Evolutionary conservation across 2,329 filamentous ascomycete genomes (phyloP).

Genomic region (Orbilia brochopaga): DNA sequence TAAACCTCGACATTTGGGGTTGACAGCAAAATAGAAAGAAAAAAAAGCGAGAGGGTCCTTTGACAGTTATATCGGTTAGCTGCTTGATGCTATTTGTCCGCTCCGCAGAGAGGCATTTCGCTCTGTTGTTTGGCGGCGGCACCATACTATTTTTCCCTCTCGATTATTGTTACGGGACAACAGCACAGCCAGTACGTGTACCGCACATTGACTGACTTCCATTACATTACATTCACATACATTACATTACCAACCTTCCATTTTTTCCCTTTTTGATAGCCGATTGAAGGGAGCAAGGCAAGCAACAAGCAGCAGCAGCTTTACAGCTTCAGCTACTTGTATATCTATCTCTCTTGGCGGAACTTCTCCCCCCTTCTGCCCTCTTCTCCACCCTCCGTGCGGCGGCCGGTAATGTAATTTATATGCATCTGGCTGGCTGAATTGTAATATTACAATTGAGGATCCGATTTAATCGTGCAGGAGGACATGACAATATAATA

Average conservation of each 20-base stretch:
- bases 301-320: no score
- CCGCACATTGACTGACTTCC: no score
- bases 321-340: background rate
- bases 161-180: constrained; percentile 8
- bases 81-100: constrained; percentile 18
- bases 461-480: no score
- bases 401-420: constrained; percentile 7
- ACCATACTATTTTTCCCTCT: constrained; percentile 6
- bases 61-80: constrained; percentile 4
- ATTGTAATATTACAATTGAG: constrained; percentile 1
- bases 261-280: constrained; percentile 4
- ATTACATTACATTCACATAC: background rate
- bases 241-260: background rate
- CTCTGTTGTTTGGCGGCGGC: background rate
- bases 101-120: constrained; percentile 44
- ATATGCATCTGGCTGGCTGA: constrained; percentile 8
- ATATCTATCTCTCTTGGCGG: background rate
- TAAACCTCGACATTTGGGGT: constrained; percentile 36
- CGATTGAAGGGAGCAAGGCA: no score
- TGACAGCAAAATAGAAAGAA: background rate
- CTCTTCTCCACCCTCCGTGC: no score
- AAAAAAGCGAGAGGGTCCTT: background rate
- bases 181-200: no score
- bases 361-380: background rate
- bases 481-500: no score